Evolutionary conservation across 225 moss, liverwort and hornwort species (phyloP).

Genomic region (Ulota crispa): DNA sequence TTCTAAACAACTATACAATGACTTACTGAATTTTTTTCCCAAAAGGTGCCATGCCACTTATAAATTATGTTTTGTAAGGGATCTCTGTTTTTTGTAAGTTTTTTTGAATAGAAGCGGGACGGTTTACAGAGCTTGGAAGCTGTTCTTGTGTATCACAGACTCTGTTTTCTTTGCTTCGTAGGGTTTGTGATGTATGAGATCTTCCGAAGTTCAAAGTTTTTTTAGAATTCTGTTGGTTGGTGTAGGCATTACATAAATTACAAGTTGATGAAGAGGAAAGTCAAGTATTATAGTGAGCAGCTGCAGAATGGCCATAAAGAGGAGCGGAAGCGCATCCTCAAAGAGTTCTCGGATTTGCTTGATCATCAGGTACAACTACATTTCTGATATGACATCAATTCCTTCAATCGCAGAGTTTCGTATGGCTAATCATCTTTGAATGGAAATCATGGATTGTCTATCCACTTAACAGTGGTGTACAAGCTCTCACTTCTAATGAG

Average conservation of each 20-base stretch:
- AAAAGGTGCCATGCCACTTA: not conserved
- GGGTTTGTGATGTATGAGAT: not conserved
- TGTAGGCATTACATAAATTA: slow-evolving; percentile 86
- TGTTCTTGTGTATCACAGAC: not conserved
- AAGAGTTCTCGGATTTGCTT: slow-evolving; percentile 81
- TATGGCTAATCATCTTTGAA: not conserved
- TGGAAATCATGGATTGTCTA: not conserved
- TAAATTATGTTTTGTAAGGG: not conserved
- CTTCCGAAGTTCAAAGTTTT: not conserved
- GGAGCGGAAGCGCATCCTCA: slow-evolving; percentile 66
- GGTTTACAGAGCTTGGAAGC: too few relatives aligned
- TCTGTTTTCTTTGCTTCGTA: not conserved
- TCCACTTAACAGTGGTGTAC: not conserved
- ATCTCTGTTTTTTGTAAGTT: not conserved
- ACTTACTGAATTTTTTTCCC: not conserved
- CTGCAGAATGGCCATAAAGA: slow-evolving; percentile 40
- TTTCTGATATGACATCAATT: not conserved
- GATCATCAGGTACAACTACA: slow-evolving; percentile 61
- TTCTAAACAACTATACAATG: not conserved
- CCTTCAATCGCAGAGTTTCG: not conserved
- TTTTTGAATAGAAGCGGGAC: not conserved
- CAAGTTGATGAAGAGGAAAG: slow-evolving; percentile 78
- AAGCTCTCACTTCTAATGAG: not conserved
- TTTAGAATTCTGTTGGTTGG: not conserved
- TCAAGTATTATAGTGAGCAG: slow-evolving; percentile 44